Conservation (phyloP, 2,329 filamentous ascomycete species). For the Gnomoniopsis smithogilvyi region DNA sequence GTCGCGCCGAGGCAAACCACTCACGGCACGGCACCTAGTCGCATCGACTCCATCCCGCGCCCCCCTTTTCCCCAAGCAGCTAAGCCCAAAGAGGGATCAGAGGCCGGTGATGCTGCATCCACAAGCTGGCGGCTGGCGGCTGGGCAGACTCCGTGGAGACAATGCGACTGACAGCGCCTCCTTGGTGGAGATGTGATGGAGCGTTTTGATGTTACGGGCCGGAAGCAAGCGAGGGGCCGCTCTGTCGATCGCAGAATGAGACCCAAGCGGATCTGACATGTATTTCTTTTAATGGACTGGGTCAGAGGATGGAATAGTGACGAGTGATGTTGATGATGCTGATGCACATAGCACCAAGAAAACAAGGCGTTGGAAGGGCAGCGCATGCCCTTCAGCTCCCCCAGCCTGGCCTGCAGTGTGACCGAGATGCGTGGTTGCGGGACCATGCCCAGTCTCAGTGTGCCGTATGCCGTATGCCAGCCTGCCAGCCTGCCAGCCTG, state of each 20-base stretch:
- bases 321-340: too few species aligned
- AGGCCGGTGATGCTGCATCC: neutral
- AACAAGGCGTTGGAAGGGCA: neutral
- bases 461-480: too few species aligned
- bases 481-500: too few species aligned
- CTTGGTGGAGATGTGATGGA: neutral
- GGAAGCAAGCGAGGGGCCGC: too few species aligned
- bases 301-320: too few species aligned
- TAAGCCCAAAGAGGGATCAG: slow-evolving; percentile 6
- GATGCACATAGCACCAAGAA: neutral
- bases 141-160: neutral
- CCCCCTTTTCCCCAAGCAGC: neutral
- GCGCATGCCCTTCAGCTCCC: neutral
- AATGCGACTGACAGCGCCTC: slow-evolving; percentile 2
- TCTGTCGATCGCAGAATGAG: too few species aligned
- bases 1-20: neutral
- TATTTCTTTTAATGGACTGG: too few species aligned
- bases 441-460: too few species aligned
- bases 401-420: neutral
- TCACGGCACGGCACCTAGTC: neutral
- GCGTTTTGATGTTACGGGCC: neutral
- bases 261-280: too few species aligned
- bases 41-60: neutral
- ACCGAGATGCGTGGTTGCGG: neutral
- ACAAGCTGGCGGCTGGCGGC: neutral